Percentiles rank a stretch among this genome's conserved stretches.
Conservation (phyloP, 2,329 filamentous ascomycete genomes). For the Venturia asperata region DNA sequence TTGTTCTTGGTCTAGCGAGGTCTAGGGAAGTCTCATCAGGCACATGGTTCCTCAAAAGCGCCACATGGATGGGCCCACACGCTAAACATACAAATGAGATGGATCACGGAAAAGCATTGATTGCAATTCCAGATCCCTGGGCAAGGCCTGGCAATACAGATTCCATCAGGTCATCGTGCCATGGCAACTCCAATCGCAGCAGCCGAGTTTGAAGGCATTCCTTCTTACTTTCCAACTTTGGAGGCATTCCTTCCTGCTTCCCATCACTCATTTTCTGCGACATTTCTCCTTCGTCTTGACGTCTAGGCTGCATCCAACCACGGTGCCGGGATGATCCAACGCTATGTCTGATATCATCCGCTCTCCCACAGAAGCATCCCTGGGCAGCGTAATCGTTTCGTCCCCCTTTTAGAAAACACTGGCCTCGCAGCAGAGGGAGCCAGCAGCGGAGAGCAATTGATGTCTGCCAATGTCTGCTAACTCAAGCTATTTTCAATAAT, state of each 20-base stretch:
- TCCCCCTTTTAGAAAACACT: not conserved
- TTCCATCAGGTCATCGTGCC: not conserved
- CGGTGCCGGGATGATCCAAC: not conserved
- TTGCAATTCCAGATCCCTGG: not conserved
- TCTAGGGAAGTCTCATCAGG: constrained; percentile 8
- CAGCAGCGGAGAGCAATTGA: not conserved
- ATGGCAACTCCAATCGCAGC: not conserved
- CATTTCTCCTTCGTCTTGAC: not conserved
- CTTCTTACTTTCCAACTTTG: not conserved
- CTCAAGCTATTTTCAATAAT: not conserved
- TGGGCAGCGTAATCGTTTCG: not conserved
- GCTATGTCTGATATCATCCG: constrained; percentile 3
- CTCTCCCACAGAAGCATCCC: not conserved
- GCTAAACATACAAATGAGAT: not conserved
- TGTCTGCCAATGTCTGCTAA: not conserved
- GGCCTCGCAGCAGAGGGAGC: not conserved
- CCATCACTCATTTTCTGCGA: not conserved
- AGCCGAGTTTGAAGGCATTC: not conserved
- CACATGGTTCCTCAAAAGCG: constrained; percentile 3
- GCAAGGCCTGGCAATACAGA: not conserved
- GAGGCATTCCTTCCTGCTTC: not conserved
- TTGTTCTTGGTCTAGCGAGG: constrained; percentile 1
- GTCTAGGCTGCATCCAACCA: not conserved
- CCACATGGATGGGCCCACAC: not conserved
- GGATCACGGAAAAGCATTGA: not conserved